phyloP scores from a whole-genome alignment of 1,139 yeast species.

The Debaryomyces psychrophilus region DNA sequence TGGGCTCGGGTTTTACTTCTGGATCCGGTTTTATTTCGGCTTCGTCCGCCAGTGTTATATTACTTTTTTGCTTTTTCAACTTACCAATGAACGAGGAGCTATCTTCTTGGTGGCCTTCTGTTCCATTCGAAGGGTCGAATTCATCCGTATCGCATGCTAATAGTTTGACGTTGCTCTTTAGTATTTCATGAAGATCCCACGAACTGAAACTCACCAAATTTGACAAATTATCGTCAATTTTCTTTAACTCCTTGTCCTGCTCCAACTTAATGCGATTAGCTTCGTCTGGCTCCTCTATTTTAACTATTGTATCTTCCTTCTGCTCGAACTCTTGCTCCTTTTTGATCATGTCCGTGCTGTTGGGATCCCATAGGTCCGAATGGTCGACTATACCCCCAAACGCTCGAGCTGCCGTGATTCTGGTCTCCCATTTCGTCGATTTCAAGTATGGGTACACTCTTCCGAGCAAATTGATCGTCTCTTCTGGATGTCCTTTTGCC shows the following conservation, averaged over 20 bases:
- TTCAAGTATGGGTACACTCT: slow-evolving; percentile 88
- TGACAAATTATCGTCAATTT: slow-evolving; percentile 49
- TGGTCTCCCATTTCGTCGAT: slow-evolving; percentile 91
- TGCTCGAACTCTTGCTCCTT: slow-evolving; percentile 29
- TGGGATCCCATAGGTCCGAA: slow-evolving; percentile 86
- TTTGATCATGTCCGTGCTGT: slow-evolving; percentile 36
- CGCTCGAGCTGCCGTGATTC: slow-evolving; percentile 93
- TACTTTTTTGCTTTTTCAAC: slow-evolving; percentile 42
- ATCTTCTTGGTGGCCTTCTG: slow-evolving; percentile 24
- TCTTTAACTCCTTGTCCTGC: slow-evolving; percentile 50
- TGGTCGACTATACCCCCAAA: slow-evolving; percentile 90
- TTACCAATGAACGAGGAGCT: slow-evolving; percentile 32
- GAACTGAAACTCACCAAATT: slow-evolving; percentile 59
- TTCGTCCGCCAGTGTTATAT: slow-evolving; percentile 10
- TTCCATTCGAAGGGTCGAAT: slow-evolving; percentile 21
- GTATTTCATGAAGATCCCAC: slow-evolving; percentile 65
- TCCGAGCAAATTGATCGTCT: slow-evolving; percentile 77
- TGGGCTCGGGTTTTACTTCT: slow-evolving; percentile 13
- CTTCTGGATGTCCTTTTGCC: slow-evolving; percentile 95
- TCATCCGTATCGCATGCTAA: slow-evolving; percentile 69
- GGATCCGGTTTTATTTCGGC: slow-evolving; percentile 5
- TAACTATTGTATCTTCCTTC: slow-evolving; percentile 20
- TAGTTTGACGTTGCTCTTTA: slow-evolving; percentile 70
- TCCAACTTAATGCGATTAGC: slow-evolving; percentile 40
- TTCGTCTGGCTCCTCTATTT: slow-evolving; percentile 26